phyloP scores from a whole-genome alignment of 441 rosid species.

The Gossypium trilobum region DNA sequence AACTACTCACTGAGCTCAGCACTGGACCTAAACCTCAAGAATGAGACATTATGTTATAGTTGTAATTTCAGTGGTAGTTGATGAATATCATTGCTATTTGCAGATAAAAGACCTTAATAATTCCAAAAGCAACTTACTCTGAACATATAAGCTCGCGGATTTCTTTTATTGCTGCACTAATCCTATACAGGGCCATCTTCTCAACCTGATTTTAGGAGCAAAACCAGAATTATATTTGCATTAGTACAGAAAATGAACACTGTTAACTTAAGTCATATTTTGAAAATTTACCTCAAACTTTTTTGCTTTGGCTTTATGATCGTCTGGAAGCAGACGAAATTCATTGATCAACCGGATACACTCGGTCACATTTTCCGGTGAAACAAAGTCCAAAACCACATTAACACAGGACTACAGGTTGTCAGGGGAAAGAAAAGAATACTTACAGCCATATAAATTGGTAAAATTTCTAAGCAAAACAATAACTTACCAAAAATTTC shows the following conservation, averaged over 20 bases:
- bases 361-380: conserved; percentile 68
- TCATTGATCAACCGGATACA: conserved; percentile 60
- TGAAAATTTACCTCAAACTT: conserved; percentile 53
- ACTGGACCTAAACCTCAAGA: conserved; percentile 12
- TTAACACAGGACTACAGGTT: conserved; percentile 76
- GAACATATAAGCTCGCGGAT: conserved; percentile 65
- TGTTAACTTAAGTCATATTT: neutral
- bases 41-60: neutral
- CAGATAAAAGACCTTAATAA: neutral
- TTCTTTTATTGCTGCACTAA: conserved; percentile 58
- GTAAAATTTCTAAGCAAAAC: neutral
- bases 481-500: neutral
- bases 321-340: conserved; percentile 59
- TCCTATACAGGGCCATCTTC: conserved; percentile 68
- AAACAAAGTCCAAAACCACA: conserved; percentile 76
- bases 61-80: neutral
- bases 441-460: neutral
- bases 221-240: neutral
- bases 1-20: conserved; percentile 12
- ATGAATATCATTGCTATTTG: neutral
- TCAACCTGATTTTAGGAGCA: conserved; percentile 47
- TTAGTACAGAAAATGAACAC: neutral
- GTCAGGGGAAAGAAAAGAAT: neutral
- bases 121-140: conserved; percentile 30
- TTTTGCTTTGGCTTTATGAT: conserved; percentile 56